Base-by-base conservation (phyloP, 2,329 filamentous ascomycete genomes). In the Hypoxylon sp. region DNA sequence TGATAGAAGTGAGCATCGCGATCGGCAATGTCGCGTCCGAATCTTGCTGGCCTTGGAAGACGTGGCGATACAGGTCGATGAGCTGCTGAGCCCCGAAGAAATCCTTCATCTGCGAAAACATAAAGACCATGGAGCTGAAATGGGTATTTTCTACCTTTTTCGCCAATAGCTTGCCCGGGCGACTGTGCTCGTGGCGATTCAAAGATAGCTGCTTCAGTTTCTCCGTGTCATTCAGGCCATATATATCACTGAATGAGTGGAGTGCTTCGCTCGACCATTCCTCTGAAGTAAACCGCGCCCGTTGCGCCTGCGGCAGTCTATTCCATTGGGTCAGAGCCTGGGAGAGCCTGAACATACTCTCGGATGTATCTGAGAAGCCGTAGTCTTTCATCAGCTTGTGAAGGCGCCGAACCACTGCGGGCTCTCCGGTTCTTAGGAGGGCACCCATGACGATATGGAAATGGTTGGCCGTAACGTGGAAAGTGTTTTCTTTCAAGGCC, bases 1-100 rank as follows among this genome's bases (percentile, higher is more conserved):
- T 94, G 60, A 94, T 77, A 7, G 89, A 84, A 51, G 83, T 82
- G 20, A 91, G 77, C 56, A 94, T 77, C 15, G 79, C 75, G 2
- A 87, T 76, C 0, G 89, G 85, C 15, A 85, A 77, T 1, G 75
- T 64, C 8, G 78, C 73, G 13, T 72, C 59, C 46, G 64, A 62
- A 44, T 76, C 68, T 32, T 73, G 70, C 17, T 77, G 64, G 0
- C 78, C 69, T 26, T 73, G 77, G 26, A 82, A 77, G 19, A 80
- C 70, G 47, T 76, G 74, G 28, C 78, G 76, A 70, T 87, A 91
- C 50, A 85, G 73, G 28, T 84, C 78, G 67, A 89, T 82, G 5
- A 92, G 77, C 56, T 85, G 78, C 64, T 84, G 77, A 15, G 86
- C 85, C 5, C 88, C 85, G 4, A 86, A 78, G 46, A 83, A 84